Evolutionary conservation across 441 rosid species (phyloP).

Genomic region (Gossypium gossypioides): DNA sequence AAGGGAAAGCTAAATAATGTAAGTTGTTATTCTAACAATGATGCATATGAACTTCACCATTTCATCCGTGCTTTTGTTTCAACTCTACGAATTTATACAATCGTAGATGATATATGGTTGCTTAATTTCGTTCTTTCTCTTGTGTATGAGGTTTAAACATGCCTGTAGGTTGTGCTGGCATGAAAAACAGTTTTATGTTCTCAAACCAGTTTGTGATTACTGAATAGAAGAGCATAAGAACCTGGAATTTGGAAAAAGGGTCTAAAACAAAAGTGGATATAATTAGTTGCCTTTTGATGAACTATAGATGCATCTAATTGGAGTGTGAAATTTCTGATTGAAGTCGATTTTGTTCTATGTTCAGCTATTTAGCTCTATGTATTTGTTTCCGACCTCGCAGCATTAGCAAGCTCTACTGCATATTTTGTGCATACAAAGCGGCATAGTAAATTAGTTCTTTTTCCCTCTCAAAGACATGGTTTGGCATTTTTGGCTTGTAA

Average conservation of each 20-base stretch:
- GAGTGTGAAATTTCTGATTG: constrained; percentile 4
- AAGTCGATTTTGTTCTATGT: not conserved
- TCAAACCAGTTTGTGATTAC: too few species aligned
- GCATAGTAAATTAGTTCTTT: not conserved
- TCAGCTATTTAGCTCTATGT: not conserved
- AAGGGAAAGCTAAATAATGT: constrained; percentile 55
- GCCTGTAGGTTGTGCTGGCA: too few species aligned
- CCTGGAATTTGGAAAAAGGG: too few species aligned
- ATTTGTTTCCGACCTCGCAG: not conserved
- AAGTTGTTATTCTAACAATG: not conserved
- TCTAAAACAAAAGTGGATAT: too few species aligned
- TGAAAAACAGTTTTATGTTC: too few species aligned
- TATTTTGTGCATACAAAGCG: not conserved
- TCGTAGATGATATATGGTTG: not conserved
- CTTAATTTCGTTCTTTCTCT: not conserved
- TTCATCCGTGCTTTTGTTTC: not conserved
- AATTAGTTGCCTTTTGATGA: not conserved
- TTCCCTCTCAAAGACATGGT: not conserved
- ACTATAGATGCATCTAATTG: not conserved
- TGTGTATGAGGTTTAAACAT: too few species aligned
- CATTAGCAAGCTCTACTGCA: not conserved
- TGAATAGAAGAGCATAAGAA: too few species aligned
- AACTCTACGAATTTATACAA: not conserved
- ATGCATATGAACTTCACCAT: not conserved
- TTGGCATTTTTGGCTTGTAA: not conserved